Base-by-base conservation (phyloP, 805 yeast genomes). In the Ogataea pignaliae region DNA sequence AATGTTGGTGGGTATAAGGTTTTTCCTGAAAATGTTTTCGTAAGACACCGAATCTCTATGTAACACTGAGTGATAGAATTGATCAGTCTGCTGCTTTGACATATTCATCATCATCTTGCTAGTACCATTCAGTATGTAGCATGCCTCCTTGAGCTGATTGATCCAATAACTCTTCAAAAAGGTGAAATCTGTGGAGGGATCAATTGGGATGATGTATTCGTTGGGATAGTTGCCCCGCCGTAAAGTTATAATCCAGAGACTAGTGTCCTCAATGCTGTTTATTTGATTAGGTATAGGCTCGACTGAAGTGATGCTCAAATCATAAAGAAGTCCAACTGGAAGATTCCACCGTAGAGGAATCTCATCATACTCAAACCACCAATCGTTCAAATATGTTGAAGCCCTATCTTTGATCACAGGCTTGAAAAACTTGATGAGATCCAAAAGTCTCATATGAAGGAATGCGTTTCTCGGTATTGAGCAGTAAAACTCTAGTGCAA, bases 91-190 rank as follows among this genome's bases (percentile, higher is more conserved):
- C 1, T 70, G 71, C 47, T 78, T 81, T 6, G 93, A 77, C 43
- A 91, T 65, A 21, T 72, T 72, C 95, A 91, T 85, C n/a, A 91
- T 77, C 2, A 80, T 74, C 48, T 85, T 88, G 6, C 96, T 74
- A n/a, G 79, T 75, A 0, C 96, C 96, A 51, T 83, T 79, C 32
- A 85, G 61, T 0, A 88, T 78, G 55, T 73, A 88, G 55, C 88
- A 80, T 4, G 88, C 76, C 57, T 91, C 97, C 56, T 93, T 91
- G 59, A 88, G 65, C 46, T 81, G 88, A 58, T 91, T 89, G 47
- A 81, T 66, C 83, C 93, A 82, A 40, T 77, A 72, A 40, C 72
- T 75, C 37, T 64, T 71, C 45, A 79, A 51, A 11, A 70, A 57
- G 9, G 31, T 54, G 47, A 33, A 15, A 17, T 43, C 41, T 7